Evolutionary conservation across 2,329 filamentous ascomycete species (phyloP).

Genomic region (Colletotrichum tanaceti): DNA sequence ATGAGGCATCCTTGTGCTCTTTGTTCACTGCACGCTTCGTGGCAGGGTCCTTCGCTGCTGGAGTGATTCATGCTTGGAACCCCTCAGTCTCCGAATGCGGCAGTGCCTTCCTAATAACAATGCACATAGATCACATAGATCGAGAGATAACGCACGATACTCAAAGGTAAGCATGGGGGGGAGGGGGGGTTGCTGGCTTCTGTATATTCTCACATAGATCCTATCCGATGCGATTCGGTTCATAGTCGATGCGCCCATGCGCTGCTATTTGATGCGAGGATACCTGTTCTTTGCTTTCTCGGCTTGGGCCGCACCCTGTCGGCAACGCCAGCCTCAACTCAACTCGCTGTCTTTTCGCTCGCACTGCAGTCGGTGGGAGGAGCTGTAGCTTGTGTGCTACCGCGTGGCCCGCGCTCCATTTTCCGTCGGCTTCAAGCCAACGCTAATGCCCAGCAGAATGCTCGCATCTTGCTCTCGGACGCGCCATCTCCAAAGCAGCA

Average conservation of each 20-base stretch:
- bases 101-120: slow-evolving; percentile 11
- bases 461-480: slow-evolving; percentile 30
- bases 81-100: slow-evolving; percentile 1
- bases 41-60: slow-evolving; percentile 28
- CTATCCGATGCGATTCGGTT: slow-evolving; percentile 18
- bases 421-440: slow-evolving; percentile 29
- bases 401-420: slow-evolving; percentile 23
- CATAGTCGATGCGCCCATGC: slow-evolving; percentile 28
- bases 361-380: slow-evolving; percentile 5
- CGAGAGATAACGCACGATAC: too few relatives aligned
- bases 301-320: slow-evolving; percentile 25
- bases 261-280: slow-evolving; percentile 16
- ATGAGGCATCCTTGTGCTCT: not conserved
- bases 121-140: not conserved
- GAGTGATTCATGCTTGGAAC: slow-evolving; percentile 25
- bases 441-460: slow-evolving; percentile 34
- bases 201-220: not conserved
- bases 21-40: not conserved
- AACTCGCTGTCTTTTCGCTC: slow-evolving; percentile 1
- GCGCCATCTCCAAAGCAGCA: slow-evolving; percentile 23
- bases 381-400: slow-evolving; percentile 13
- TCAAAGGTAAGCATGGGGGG: too few relatives aligned
- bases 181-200: too few relatives aligned
- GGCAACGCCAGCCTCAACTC: slow-evolving; percentile 31
- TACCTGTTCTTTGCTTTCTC: slow-evolving; percentile 20